Base-by-base conservation (phyloP, 1,284 basidiomycete species). In the Leccinum variabile region DNA sequence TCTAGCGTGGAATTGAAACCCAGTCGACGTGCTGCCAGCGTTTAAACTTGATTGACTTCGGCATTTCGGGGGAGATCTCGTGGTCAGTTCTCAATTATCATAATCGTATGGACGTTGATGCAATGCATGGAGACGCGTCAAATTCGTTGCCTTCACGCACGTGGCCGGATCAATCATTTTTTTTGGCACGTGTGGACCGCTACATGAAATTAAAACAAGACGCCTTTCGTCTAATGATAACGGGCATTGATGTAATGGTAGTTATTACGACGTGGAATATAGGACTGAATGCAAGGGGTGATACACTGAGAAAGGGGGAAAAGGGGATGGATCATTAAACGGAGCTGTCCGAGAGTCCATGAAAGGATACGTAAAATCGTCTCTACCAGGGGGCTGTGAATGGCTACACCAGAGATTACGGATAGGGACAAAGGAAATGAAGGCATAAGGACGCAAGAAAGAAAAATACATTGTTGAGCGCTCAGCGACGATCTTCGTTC, bases 401-500 rank as follows among this genome's bases (percentile, higher is more conserved):
- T 59, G 60, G 65, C 57, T 39, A 33, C 55, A 59, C 62, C 58
- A 66, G 66, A 65, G 59, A 59, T 58, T 53, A 63, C 56, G 54
- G 54, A 46, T 8, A 44, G 3, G 8, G n/a, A 54, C 39, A 13
- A 22, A 16, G 50, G 50, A 35, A 30, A 3, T 22, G 16, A 4
- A n/a, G 6, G 32, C 5, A 25, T 2, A 39, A 41, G 18, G 28
- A 35, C n/a, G 28, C 37, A 33, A 53, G 28, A 41, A 22, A 46
- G 10, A 41, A 56, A 53, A 39, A 39, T 54, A 14, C n/a, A 30
- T 10, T 13, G 39, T 13, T 9, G 46, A 49, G 22, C 46, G 35
- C 63, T 70, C 57, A 74, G 41, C 76, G 73, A 46, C 75, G 73
- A 50, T 74, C 73, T 49, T 74, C 75, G 46, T 65, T 71, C 70